Base-by-base conservation (phyloP, 1,284 basidiomycete genomes). In the Sanghuangporus baumii region DNA sequence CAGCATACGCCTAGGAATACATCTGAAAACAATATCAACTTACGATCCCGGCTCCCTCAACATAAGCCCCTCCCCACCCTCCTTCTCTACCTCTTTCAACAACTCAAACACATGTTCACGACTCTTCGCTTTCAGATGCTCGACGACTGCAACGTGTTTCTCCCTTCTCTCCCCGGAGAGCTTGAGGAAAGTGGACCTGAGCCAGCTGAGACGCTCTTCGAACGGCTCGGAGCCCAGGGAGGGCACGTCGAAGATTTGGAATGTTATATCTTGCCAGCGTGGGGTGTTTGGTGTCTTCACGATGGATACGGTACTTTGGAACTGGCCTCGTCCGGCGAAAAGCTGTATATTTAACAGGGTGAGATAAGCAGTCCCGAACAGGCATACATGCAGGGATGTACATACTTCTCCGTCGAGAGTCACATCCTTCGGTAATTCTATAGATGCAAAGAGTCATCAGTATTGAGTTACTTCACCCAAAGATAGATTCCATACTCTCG, bases 1-100 rank as follows among this genome's bases (percentile, higher is more conserved):
- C 23, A 23, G 16, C 2, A 6, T n/a, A 43, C 12, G 23, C 43
- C 40, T 18, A 18, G 18, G 20, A 16, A 47, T 37, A 3, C 38
- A 50, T 26, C 16, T 26, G n/a, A 36, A n/a, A 37, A 36, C 40
- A 62, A 55, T 56, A 55, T 50, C 6, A 14, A 74, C 78, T 65
- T 63, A 81, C 79, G 81, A 83, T 34, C 69, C 72, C 6, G 85
- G 79, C 63, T 80, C 76, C 14, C 86, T 75, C n/a, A 88, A 74
- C 87, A 89, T 89, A 20, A 88, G 71, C 23, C 87, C 87, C 72
- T 89, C 86, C 0, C 86, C 87, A 16, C 85, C 85, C 3, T 81
- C 66, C 1, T 68, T 68, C 69, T 87, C 82, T 9, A 88, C 74
- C 59, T 82, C 78, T 67, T 83, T 79, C 62, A 88, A 75, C 66